A percentile compares a stretch with the other conserved stretches of the same genome.
Evolutionary conservation across 208 protist genomes (phyloP).

Genomic region (Wallacemonas sp.): DNA sequence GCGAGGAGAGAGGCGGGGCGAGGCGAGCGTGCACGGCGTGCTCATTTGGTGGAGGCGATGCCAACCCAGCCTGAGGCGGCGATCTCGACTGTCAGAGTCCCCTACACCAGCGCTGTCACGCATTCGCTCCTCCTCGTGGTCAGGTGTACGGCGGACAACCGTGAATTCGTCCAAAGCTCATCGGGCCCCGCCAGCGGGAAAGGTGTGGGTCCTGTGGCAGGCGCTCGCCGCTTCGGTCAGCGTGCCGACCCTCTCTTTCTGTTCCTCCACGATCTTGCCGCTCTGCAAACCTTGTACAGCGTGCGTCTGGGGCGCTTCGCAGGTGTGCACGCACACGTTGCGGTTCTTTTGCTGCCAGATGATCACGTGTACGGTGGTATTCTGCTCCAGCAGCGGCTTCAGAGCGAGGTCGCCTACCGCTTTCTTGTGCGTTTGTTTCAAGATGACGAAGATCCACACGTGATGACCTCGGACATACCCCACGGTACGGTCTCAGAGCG

Average conservation of each 20-base stretch:
- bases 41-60: too few species aligned
- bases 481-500: too few species aligned
- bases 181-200: neutral
- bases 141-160: slow-evolving; percentile 51
- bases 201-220: neutral
- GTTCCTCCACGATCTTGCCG: slow-evolving; percentile 60
- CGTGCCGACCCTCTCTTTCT: slow-evolving; percentile 45
- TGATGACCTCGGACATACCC: too few species aligned
- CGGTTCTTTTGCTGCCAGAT: slow-evolving; percentile 72
- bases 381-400: slow-evolving; percentile 46
- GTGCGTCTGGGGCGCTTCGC: slow-evolving; percentile 32
- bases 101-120: neutral
- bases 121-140: slow-evolving; percentile 50
- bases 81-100: too few species aligned
- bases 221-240: slow-evolving; percentile 24
- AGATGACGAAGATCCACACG: neutral
- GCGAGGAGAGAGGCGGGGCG: slow-evolving; percentile 8
- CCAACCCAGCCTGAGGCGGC: too few species aligned
- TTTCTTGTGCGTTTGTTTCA: slow-evolving; percentile 63
- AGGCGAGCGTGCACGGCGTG: too few species aligned
- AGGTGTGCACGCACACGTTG: slow-evolving; percentile 23
- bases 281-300: slow-evolving; percentile 38
- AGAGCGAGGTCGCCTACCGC: slow-evolving; percentile 34
- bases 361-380: slow-evolving; percentile 61
- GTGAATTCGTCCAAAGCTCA: slow-evolving; percentile 19